Evolutionary conservation across 1,139 yeast species (phyloP).

Genomic region (Pichia sp.): DNA sequence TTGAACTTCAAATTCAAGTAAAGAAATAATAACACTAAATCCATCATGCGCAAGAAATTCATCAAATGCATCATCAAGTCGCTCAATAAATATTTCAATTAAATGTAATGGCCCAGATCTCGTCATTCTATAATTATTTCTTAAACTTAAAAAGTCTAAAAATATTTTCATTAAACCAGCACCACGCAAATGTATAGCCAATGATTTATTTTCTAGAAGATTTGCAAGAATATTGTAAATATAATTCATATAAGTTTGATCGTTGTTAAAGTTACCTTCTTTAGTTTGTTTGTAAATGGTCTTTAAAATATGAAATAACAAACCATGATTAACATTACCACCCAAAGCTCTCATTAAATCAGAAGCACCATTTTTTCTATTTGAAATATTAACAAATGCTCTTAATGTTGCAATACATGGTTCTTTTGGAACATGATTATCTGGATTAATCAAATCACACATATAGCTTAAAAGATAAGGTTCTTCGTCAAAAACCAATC

Average conservation of each 20-base stretch:
- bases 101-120: slow-evolving; percentile 63
- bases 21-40: slow-evolving; percentile 51
- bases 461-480: slow-evolving; percentile 68
- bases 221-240: slow-evolving; percentile 56
- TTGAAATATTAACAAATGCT: slow-evolving; percentile 66
- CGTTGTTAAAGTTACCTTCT: slow-evolving; percentile 32
- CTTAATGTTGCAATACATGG: slow-evolving; percentile 57
- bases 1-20: slow-evolving; percentile 62
- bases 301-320: slow-evolving; percentile 66
- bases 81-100: slow-evolving; percentile 46
- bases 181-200: slow-evolving; percentile 43
- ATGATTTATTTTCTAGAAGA: slow-evolving; percentile 47
- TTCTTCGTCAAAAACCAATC: slow-evolving; percentile 65
- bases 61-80: slow-evolving; percentile 42
- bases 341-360: slow-evolving; percentile 78
- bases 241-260: slow-evolving; percentile 45
- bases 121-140: slow-evolving; percentile 48
- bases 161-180: slow-evolving; percentile 74
- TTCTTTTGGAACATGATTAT: slow-evolving; percentile 41
- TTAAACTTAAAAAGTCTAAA: slow-evolving; percentile 52
- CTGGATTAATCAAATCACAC: slow-evolving; percentile 63
- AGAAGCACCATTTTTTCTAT: slow-evolving; percentile 63
- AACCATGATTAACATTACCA: slow-evolving; percentile 87
- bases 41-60: slow-evolving; percentile 68
- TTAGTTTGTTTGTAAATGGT: slow-evolving; percentile 46